Base-by-base conservation (phyloP, 208 protist genomes). In the Tetramitus jugosus region DNA sequence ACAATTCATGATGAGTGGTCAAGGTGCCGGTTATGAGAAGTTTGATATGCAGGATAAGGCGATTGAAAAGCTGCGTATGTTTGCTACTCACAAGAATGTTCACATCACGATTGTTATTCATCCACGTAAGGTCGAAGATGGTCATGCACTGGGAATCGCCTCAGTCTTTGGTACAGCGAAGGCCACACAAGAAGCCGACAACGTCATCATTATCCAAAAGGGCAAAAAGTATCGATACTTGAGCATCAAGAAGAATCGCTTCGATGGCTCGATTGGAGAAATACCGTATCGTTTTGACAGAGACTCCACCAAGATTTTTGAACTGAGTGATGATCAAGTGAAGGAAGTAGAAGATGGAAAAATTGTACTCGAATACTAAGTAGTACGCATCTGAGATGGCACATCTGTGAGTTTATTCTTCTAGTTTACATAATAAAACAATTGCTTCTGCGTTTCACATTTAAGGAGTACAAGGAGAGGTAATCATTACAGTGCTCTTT, bases 51-150 rank as follows among this genome's bases (percentile, higher is more conserved):
- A 87, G 76, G 87, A 91, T 53, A 62, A 81, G 7, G 80, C 85
- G 8, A 86, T 91, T 56, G 74, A 84, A 60, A 78, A 82, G 67
- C 62, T 91, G 13, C 42, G 87, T 33, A 72, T 68, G 4, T 91
- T 91, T 82, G 87, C 87, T 0, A 86, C 85, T 7, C 40, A 64
- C 10, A 81, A 90, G 33, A 90, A 90, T 79, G 85, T 91, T 13
- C 87, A 91, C 76, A 80, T 91, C 33, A 86, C 87, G 17, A 26
- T 91, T 8, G 86, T 91, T 0, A 82, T 91, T 72, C 87, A 91
- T 65, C 87, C 87, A 37, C 49, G 84, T 33, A 91, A 91, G 75
- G 77, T 83, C 33, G 83, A 85, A 26, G 71, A 82, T 17, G 65
- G 68, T 10, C 29, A 78, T 14, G 37, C 75, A 42, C 39, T 86